These are phyloP conservation scores for Fusarium zealandicum DNA, from an alignment of 2,329 filamentous ascomycete species.

Conservation along the genomic window DNA sequence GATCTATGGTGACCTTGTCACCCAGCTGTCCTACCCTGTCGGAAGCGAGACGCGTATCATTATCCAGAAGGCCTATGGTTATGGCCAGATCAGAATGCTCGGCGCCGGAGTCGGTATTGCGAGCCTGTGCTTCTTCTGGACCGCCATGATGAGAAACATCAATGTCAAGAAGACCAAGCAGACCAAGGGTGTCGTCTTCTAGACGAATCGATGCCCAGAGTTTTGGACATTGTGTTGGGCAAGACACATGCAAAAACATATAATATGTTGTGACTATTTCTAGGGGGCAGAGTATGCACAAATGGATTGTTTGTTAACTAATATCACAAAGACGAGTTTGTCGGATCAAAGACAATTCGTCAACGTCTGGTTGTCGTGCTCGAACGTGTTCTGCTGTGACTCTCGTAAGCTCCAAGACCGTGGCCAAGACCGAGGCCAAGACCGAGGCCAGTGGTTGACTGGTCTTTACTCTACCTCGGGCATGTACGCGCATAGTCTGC, in stretches of 20 bases:
- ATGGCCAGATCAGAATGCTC: conserved; percentile 53
- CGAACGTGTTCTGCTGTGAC: too few species aligned
- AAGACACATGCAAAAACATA: not conserved
- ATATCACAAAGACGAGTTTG: not conserved
- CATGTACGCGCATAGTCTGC: too few species aligned
- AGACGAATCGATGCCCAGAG: not conserved
- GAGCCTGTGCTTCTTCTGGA: conserved; percentile 39
- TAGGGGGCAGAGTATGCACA: not conserved
- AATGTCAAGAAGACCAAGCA: conserved; percentile 43
- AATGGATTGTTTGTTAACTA: conserved; percentile 1
- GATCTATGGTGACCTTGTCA: conserved; percentile 48
- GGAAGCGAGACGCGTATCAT: conserved; percentile 51
- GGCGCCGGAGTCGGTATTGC: conserved; percentile 46
- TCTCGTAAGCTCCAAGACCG: too few species aligned
- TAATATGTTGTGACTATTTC: not conserved
- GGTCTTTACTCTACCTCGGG: too few species aligned
- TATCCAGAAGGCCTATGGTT: conserved; percentile 56
- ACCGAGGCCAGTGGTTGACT: too few species aligned
- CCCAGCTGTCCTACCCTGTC: conserved; percentile 50
- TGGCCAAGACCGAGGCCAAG: too few species aligned
- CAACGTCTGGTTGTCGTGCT: not conserved
- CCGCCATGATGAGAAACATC: conserved; percentile 43
- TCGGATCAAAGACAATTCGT: not conserved
- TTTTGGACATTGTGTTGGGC: not conserved
- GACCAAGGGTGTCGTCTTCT: conserved; percentile 44